Conservation (phyloP, 2,329 filamentous ascomycete genomes). For the Aspergillus sp. region DNA sequence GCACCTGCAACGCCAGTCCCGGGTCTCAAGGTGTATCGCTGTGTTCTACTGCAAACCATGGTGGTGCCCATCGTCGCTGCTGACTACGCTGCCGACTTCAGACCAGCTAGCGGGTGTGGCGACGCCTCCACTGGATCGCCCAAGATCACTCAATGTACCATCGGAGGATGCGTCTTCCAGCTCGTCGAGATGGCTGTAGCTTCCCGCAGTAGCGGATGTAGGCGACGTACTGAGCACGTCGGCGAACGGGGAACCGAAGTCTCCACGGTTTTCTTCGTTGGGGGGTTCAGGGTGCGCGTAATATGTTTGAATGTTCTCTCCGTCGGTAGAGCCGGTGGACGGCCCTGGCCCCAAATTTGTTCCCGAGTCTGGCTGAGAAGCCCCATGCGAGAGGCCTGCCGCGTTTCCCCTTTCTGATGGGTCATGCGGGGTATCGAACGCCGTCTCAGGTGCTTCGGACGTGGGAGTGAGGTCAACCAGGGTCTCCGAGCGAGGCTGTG, state of each 20-base stretch:
- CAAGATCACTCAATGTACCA: slow-evolving; percentile 32
- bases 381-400: slow-evolving; percentile 18
- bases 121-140: slow-evolving; percentile 19
- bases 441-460: slow-evolving; percentile 29
- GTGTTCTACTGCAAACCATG: slow-evolving; percentile 12
- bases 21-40: too few species aligned
- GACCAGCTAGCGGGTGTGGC: slow-evolving; percentile 36
- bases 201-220: slow-evolving; percentile 29
- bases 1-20: too few species aligned
- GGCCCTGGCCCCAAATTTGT: not conserved
- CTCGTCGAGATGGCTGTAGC: slow-evolving; percentile 29
- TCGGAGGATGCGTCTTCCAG: slow-evolving; percentile 26
- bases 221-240: slow-evolving; percentile 14
- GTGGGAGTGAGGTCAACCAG: slow-evolving; percentile 38
- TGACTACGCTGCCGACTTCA: slow-evolving; percentile 36
- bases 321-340: not conserved
- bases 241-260: slow-evolving; percentile 13
- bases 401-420: slow-evolving; percentile 9
- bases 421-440: slow-evolving; percentile 9
- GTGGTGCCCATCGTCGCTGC: slow-evolving; percentile 29
- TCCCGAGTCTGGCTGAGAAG: slow-evolving; percentile 6
- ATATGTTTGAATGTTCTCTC: slow-evolving; percentile 4
- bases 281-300: slow-evolving; percentile 22
- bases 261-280: slow-evolving; percentile 12
- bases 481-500: slow-evolving; percentile 34